Base-by-base conservation (phyloP, 495 filamentous ascomycete species). In the Amorphotheca resinae region DNA sequence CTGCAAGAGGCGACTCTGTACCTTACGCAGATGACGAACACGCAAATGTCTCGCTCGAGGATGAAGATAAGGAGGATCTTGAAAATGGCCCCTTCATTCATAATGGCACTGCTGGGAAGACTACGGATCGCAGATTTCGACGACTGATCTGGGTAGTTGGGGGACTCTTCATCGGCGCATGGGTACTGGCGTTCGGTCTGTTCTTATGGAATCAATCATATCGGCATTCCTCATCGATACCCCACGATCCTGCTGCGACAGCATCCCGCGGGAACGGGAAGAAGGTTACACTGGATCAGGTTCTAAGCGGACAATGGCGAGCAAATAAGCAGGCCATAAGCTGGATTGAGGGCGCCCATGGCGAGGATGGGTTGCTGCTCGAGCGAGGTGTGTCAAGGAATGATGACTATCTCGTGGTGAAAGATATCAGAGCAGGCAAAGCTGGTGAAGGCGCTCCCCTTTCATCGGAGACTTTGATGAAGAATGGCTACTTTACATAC, bases 331-430 rank as follows among this genome's bases (percentile, higher is more conserved):
- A 89, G 55, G 70, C 69, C 20, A 83, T 96, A 41, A 77, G 79
- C 9, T 98, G 91, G 91, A 89, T 96, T 42, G 75, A 75, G 7
- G 85, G 87, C 5, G 71, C 87, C 18, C 69, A 82, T 41, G 87
- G 86, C 20, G 82, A 94, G 59, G 88, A 95, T 60, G 87, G 87
- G 4, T 65, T 95, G 20, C 56, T 94, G 33, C 67, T 95, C 18
- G 82, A 93, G 59, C 61, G 65, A 50, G 72, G 67, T 28, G 66
- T 59, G 12, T 44, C 54, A 5, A n/a, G n/a, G n/a, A 72, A 67
- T 4, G 70, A 81, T 42, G 81, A 79, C 33, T 94, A 78, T 52
- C 66, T 94, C 18, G 75, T 87, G 1, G 83, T 94, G n/a, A 82
- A 95, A 54, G 86, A 95, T 59, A 77, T 96, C 42, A 70, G 81